Base-by-base conservation (phyloP, 345 rosid genomes). In the Melaleuca quinquenervia region DNA sequence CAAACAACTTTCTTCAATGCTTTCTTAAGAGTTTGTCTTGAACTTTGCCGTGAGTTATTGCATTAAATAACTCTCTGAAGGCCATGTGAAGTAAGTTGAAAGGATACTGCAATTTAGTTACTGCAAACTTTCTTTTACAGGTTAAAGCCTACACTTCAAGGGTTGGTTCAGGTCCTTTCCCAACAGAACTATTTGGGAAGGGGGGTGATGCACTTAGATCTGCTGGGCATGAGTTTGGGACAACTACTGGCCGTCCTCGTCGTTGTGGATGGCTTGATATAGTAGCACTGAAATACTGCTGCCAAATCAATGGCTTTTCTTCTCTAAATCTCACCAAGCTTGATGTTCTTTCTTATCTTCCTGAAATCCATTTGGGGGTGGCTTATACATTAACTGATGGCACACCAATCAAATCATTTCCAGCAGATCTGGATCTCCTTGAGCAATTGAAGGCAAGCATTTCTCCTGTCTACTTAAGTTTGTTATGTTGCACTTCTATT, bases 261-360 rank as follows among this genome's bases (percentile, higher is more conserved):
- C 98, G 98, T 83, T 97, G 99, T 84, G 99, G 98, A 56, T 97
- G 99, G 99, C 98, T 97, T 32, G 99, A 97, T 91, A 85, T 97
- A 82, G 99, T 97, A 89, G 98, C 98, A 7, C 88, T 96, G 89
- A 95, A 88, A 87, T 97, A 88, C 88, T 90, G 95, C 88, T 96
- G 98, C 90, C 98, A 94, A 89, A 94, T 97, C 86, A 97, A 97
- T 62, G 98, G 98, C 50, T 96, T 97, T 87, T 93, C 99, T 51
- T 95, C 99, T 27, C 91, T 97, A 48, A 97, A 97, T 88, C 96
- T 97, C 86, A 97, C 99, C 86, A 97, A 97, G 89, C 94, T 97
- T 52, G 98, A 97, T 89, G 99, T 97, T 58, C 88, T 96, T 86
- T 97, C 99, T 8, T 98, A 96, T 41, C 92, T 97, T 64, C 88